A percentile compares a stretch with the other conserved stretches of the same genome.
Conservation (phyloP, 2,329 filamentous ascomycete species). For the Colletotrichum brevisporum region DNA sequence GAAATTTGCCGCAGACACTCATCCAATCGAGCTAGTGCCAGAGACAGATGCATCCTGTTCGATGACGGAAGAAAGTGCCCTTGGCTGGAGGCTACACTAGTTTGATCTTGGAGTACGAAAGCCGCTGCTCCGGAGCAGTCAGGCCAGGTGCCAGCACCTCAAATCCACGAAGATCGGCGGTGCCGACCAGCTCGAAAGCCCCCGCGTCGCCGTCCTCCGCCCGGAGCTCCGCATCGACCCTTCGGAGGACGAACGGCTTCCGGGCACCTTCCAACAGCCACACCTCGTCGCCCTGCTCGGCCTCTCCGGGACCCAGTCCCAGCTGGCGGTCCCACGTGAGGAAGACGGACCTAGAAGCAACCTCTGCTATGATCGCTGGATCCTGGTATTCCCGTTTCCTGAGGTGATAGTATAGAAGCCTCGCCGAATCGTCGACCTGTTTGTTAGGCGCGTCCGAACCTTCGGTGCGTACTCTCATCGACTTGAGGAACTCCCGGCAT, state of each 20-base stretch:
- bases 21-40: no score
- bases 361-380: no score
- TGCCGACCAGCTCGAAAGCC: background rate
- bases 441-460: no score
- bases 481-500: no score
- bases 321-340: background rate
- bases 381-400: no score
- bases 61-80: no score
- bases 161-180: slow-evolving; percentile 1
- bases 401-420: no score
- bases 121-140: background rate
- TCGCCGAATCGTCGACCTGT: no score
- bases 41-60: no score
- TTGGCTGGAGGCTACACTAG: background rate
- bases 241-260: slow-evolving; percentile 5
- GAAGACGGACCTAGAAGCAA: background rate
- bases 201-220: background rate
- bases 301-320: slow-evolving; percentile 17
- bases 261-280: slow-evolving; percentile 29
- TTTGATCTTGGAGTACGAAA: background rate
- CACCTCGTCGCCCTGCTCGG: slow-evolving; percentile 26
- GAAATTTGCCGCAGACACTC: no score
- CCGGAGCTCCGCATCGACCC: background rate
- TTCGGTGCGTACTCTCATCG: no score
- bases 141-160: background rate